Evolutionary conservation across 805 yeast genomes (phyloP), one percentile per base, ranked within the genome.

Genomic region (Kodamaea jinghongensis): DNA sequence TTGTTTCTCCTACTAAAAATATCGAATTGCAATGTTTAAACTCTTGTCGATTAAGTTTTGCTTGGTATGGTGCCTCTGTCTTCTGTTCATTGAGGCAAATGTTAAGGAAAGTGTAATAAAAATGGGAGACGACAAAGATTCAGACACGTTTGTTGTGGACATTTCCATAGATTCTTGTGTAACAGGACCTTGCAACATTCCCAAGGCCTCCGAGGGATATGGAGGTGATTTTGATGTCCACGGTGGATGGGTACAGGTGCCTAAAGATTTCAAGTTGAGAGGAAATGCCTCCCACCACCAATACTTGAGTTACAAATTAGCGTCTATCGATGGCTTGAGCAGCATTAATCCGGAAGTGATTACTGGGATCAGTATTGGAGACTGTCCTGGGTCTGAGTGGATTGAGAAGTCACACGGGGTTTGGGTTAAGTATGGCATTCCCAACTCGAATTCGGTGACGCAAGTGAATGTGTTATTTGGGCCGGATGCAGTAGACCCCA

Each of bases 381-480:
- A 11, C 15, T 7, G 15, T 17, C 36, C 51, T 22, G 53, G 53
- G 4, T 49, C 52, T 15, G 78, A 71, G 10, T 79, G 86, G 86
- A 58, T 46, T n/a, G 52, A 61, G 13, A 66, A 65, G 39, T 52
- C 64, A 3, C 49, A 65, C 47, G 83, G 83, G 6, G 51, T 83
- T 9, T 84, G 89, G 90, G 65, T 76, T 20, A 75, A 75, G 45
- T 65, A 65, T 36, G 87, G 79, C 5, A 41, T 51, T 4, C 10
- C 17, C 12, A 43, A 57, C 12, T 65, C 79, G 2, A 17, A 33
- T 6, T 28, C 20, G 4, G 56, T 83, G 4, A 74, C 79, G 5
- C 85, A 73, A 2, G 49, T 88, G 9, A 87, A 85, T 47, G 70
- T 87, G 1, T 61, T 90, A 27, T 89, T 79, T 63, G 95, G 95